Conservation (phyloP, 2,329 filamentous ascomycete species). For the Clarireedia sp. region DNA sequence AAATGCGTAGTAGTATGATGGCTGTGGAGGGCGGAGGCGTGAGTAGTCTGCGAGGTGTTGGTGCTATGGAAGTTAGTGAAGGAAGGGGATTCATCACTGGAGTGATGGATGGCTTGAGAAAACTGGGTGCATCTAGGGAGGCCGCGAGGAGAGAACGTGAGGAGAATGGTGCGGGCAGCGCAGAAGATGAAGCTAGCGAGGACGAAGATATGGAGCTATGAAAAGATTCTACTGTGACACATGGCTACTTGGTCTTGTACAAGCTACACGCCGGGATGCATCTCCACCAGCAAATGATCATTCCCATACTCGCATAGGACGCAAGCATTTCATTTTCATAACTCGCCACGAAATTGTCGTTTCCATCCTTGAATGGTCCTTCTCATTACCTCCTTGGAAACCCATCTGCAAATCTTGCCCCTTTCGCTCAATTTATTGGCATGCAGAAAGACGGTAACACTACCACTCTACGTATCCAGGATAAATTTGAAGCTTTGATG, state of each 20-base stretch:
- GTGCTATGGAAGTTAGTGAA: constrained; percentile 88
- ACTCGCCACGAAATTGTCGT: background rate
- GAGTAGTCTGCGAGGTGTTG: constrained; percentile 63
- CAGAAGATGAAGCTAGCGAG: constrained; percentile 49
- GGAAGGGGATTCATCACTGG: constrained; percentile 74
- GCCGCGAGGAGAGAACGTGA: constrained; percentile 69
- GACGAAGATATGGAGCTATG: constrained; percentile 39
- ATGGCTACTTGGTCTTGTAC: background rate
- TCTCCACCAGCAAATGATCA: background rate
- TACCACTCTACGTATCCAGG: no score
- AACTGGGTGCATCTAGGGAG: constrained; percentile 75
- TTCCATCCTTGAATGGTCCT: background rate
- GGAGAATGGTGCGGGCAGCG: constrained; percentile 50
- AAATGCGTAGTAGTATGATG: constrained; percentile 69
- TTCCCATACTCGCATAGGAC: background rate
- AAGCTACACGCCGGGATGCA: background rate
- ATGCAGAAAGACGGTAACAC: background rate
- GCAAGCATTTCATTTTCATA: background rate
- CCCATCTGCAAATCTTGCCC: background rate
- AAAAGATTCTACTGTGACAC: background rate
- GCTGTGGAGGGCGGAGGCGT: constrained; percentile 70
- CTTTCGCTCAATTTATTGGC: background rate
- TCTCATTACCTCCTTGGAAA: background rate
- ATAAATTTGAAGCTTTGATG: no score
- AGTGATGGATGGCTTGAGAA: constrained; percentile 81